A percentile compares a stretch with the other conserved stretches of the same genome.
These are phyloP conservation scores for Amaranthus tricolor DNA, from an alignment of 179 eudicot genomes.

Conservation along the genomic window DNA sequence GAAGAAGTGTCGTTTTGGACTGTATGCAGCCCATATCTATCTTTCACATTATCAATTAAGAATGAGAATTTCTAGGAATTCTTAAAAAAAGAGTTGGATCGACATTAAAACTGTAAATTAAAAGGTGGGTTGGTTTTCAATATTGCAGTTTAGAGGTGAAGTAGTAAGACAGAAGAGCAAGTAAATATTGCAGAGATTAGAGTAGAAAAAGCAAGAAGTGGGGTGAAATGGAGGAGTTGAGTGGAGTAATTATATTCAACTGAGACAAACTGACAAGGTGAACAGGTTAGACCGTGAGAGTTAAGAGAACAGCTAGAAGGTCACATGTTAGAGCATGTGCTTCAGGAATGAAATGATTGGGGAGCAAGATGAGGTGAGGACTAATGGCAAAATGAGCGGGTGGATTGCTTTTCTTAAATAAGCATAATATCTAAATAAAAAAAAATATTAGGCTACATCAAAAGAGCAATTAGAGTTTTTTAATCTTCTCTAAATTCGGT, in stretches of 20 bases:
- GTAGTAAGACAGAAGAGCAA: conserved; percentile 10
- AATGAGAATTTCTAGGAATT: background rate
- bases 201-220: background rate
- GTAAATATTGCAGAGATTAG: background rate
- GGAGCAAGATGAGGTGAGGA: too few species aligned
- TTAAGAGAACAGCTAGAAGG: background rate
- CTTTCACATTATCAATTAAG: conserved; percentile 29
- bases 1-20: conserved; percentile 87
- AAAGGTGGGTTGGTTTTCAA: background rate
- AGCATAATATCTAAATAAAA: too few species aligned
- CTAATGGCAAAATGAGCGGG: too few species aligned
- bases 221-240: background rate
- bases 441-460: too few species aligned
- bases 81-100: background rate
- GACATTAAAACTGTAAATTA: conserved; percentile 2
- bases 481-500: too few species aligned
- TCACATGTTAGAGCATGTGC: too few species aligned
- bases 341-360: too few species aligned
- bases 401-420: too few species aligned
- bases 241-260: background rate
- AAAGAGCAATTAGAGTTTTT: too few species aligned
- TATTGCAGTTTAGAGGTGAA: background rate
- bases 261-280: conserved; percentile 20
- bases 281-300: conserved; percentile 13
- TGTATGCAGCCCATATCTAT: conserved; percentile 82